phyloP scores from a whole-genome alignment of 2,329 filamentous ascomycete genomes.

The Bipolaris oryzae region DNA sequence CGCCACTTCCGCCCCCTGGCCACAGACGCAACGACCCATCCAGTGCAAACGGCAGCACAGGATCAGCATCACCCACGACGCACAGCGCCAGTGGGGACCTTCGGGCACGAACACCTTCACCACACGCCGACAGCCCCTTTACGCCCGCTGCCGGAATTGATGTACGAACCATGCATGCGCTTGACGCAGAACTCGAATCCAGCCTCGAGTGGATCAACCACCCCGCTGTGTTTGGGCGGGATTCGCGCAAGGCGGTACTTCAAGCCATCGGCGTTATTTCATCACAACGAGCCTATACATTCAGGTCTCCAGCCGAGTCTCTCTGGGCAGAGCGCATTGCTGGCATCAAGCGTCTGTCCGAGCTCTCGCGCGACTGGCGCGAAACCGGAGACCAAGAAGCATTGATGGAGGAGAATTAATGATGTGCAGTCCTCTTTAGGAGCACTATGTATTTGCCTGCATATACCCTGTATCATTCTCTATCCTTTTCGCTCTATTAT shows the following conservation, averaged over 20 bases:
- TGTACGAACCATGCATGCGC: conserved; percentile 75
- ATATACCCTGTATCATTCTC: conserved; percentile 31
- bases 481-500: conserved; percentile 23
- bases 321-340: conserved; percentile 85
- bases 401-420: conserved; percentile 58
- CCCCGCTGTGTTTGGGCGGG: conserved; percentile 89
- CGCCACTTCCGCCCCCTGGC: conserved; percentile 76
- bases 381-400: conserved; percentile 78
- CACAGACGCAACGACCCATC: conserved; percentile 47
- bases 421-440: conserved; percentile 12
- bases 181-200: conserved; percentile 88
- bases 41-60: conserved; percentile 47
- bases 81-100: conserved; percentile 43
- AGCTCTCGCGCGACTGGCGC: conserved; percentile 88
- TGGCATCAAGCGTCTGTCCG: conserved; percentile 81
- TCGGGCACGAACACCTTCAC: conserved; percentile 47
- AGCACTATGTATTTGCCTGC: conserved; percentile 16
- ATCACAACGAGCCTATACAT: conserved; percentile 91
- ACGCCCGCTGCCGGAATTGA: conserved; percentile 78
- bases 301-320: conserved; percentile 84
- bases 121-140: conserved; percentile 55
- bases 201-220: conserved; percentile 98
- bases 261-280: conserved; percentile 97
- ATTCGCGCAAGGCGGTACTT: conserved; percentile 92
- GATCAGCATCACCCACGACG: conserved; percentile 49